A percentile compares a stretch with the other conserved stretches of the same genome.
These are phyloP conservation scores for Populus tomentosa DNA, from an alignment of 441 rosid species.

Conservation along the genomic window DNA sequence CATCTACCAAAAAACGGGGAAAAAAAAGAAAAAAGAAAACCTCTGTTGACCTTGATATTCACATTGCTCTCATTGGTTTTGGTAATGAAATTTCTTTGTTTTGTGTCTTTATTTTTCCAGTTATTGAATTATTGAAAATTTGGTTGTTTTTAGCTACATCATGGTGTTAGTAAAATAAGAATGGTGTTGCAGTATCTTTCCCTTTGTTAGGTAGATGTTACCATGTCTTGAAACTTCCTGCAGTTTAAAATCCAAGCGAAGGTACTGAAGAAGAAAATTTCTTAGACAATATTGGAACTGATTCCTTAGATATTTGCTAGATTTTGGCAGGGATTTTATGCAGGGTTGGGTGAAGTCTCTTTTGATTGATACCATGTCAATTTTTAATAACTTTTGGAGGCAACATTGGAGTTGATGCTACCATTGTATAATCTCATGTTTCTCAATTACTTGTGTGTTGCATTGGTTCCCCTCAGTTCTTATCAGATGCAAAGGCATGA, in stretches of 20 bases:
- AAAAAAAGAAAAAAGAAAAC: no score
- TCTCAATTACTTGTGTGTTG: not conserved
- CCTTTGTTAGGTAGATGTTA: not conserved
- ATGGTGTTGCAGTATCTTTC: not conserved
- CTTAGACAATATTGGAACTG: no score
- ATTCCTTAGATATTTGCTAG: not conserved
- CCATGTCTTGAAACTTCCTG: not conserved
- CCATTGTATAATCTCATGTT: not conserved
- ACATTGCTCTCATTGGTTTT: not conserved
- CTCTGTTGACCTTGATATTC: not conserved
- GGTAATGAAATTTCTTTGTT: not conserved
- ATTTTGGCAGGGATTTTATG: not conserved
- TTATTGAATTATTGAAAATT: not conserved
- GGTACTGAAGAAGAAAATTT: not conserved
- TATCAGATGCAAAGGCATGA: not conserved
- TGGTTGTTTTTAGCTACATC: not conserved
- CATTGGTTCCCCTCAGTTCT: not conserved
- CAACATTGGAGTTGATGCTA: not conserved
- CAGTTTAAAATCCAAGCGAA: not conserved
- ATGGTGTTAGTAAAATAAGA: not conserved
- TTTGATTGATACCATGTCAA: not conserved
- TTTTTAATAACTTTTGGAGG: not conserved
- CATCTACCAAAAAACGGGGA: no score
- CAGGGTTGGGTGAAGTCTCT: not conserved
- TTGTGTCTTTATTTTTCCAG: not conserved